Evolutionary conservation across 2,329 filamentous ascomycete species (phyloP).

Genomic region (Colletotrichum endophyticum): DNA sequence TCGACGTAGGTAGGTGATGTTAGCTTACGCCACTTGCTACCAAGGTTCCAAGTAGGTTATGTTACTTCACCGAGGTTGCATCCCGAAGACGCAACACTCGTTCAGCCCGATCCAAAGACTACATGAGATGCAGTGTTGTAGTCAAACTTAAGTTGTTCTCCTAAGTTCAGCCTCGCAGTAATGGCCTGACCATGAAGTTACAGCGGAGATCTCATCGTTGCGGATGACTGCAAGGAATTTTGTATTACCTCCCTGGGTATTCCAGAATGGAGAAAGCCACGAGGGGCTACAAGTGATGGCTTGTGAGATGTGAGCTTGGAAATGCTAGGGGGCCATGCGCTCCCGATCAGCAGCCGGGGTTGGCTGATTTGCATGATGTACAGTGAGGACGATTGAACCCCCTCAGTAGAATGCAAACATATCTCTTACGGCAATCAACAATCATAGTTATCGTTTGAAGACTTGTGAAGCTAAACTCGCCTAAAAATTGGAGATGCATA

Average conservation of each 20-base stretch:
- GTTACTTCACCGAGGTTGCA: too few species aligned
- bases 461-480: not conserved
- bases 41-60: too few species aligned
- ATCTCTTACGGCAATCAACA: not conserved
- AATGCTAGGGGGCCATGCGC: not conserved
- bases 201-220: not conserved
- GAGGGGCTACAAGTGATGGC: not conserved
- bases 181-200: not conserved
- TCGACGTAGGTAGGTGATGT: too few species aligned
- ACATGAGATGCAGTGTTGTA: not conserved
- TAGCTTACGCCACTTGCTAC: too few species aligned
- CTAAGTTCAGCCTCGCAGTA: not conserved
- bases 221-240: not conserved
- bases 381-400: not conserved
- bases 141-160: not conserved
- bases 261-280: not conserved
- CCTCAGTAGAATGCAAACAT: not conserved
- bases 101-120: not conserved
- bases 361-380: not conserved
- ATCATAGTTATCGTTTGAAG: not conserved
- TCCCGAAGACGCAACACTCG: not conserved
- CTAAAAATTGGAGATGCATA: not conserved
- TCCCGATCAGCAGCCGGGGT: not conserved
- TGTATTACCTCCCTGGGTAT: not conserved
- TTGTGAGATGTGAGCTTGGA: not conserved